A percentile compares a stretch with the other conserved stretches of the same genome.
Evolutionary conservation across 257 asterid species (phyloP).

Genomic region (Knoxia roxburghii): DNA sequence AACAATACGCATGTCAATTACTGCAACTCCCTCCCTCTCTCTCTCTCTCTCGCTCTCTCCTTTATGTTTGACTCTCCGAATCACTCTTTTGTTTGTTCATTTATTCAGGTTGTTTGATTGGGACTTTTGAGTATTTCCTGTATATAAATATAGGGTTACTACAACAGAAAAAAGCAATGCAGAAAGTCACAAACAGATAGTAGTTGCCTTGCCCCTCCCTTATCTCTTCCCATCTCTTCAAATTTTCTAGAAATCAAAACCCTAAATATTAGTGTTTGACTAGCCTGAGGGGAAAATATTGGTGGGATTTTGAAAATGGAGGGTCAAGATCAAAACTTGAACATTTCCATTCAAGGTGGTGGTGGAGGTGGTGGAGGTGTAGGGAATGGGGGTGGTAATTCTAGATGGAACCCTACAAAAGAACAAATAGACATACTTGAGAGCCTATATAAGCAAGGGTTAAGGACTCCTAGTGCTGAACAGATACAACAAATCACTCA

Average conservation of each 20-base stretch:
- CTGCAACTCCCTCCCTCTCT: too few species aligned
- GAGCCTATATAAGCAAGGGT: constrained; percentile 56
- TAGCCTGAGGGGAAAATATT: not conserved
- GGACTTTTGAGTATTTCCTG: not conserved
- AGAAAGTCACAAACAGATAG: not conserved
- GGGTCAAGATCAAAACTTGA: constrained; percentile 28
- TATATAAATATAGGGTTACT: not conserved
- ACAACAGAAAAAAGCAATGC: constrained; percentile 11
- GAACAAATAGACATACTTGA: constrained; percentile 85
- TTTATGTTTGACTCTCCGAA: constrained; percentile 16
- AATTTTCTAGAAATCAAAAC: not conserved
- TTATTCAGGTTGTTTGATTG: not conserved
- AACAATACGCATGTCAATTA: constrained; percentile 78
- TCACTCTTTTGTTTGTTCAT: not conserved
- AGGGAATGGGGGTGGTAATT: constrained; percentile 30
- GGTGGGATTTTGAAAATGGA: constrained; percentile 25
- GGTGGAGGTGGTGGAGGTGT: constrained; percentile 15
- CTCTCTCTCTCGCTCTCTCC: constrained; percentile 3
- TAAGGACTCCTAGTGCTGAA: constrained; percentile 77
- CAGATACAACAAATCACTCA: constrained; percentile 70
- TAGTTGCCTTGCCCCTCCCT: too few species aligned
- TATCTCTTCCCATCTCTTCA: too few species aligned
- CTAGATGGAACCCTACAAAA: constrained; percentile 85
- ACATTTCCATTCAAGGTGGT: constrained; percentile 21
- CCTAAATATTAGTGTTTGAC: not conserved